These are phyloP conservation scores for Scheffersomyces insectosa DNA, from an alignment of 1,139 yeast species.

Conservation along the genomic window DNA sequence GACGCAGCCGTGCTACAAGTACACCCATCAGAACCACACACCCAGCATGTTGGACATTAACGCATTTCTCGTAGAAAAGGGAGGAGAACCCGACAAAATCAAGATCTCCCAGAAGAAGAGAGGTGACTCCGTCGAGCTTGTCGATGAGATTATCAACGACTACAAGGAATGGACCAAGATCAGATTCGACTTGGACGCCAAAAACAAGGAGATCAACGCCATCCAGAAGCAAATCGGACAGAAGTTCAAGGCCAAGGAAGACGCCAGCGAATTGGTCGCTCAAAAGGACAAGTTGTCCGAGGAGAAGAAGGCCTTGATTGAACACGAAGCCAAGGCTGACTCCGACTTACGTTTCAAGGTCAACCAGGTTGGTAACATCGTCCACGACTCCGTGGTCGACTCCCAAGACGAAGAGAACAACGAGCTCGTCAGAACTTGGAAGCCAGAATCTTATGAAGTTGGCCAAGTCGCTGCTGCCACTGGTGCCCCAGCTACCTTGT, in stretches of 20 bases:
- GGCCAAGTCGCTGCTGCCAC: slow-evolving; percentile 71
- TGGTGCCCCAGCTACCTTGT: slow-evolving; percentile 73
- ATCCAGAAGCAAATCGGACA: slow-evolving; percentile 90
- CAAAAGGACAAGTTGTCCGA: slow-evolving; percentile 74
- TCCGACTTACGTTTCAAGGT: slow-evolving; percentile 73
- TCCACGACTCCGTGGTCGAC: slow-evolving; percentile 86
- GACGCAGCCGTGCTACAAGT: too few relatives aligned
- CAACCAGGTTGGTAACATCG: slow-evolving; percentile 88
- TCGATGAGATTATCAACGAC: slow-evolving; percentile 88
- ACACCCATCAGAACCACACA: background rate
- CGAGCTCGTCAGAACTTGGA: slow-evolving; percentile 84
- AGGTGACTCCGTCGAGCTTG: slow-evolving; percentile 91
- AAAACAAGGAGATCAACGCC: slow-evolving; percentile 83
- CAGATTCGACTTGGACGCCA: slow-evolving; percentile 88
- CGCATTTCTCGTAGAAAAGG: slow-evolving; percentile 91
- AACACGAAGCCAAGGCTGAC: slow-evolving; percentile 79
- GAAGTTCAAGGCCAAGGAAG: slow-evolving; percentile 93
- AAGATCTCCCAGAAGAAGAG: slow-evolving; percentile 90
- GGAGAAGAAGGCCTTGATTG: slow-evolving; percentile 66
- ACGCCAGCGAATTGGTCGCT: slow-evolving; percentile 78
- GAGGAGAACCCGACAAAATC: slow-evolving; percentile 90
- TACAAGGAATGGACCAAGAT: slow-evolving; percentile 92
- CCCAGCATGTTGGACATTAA: slow-evolving; percentile 79
- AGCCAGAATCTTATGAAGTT: slow-evolving; percentile 60
- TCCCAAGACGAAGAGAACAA: slow-evolving; percentile 90